Conservation (phyloP, 495 filamentous ascomycete genomes). For the Penicillium diatomitis region DNA sequence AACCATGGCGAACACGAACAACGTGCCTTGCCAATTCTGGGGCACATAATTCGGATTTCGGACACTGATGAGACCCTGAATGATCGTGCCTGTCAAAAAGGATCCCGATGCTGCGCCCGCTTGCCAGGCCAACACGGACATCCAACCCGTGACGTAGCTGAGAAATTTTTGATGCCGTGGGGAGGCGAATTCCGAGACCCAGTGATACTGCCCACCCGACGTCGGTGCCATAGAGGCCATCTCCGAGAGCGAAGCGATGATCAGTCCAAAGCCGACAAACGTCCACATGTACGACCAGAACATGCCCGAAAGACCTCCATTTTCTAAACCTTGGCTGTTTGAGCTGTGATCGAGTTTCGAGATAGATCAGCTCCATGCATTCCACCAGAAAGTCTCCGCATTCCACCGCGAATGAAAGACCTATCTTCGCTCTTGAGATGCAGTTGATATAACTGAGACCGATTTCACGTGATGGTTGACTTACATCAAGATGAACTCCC, state of each 20-base stretch:
- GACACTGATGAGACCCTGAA: conserved; percentile 33
- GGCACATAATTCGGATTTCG: conserved; percentile 27
- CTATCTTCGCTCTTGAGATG: too few relatives aligned
- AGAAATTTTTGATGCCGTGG: conserved; percentile 31
- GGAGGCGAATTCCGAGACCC: conserved; percentile 41
- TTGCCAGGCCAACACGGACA: conserved; percentile 34
- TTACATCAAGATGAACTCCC: conserved; percentile 21
- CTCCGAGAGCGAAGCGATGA: conserved; percentile 28
- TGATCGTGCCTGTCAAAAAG: conserved; percentile 37
- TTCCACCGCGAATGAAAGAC: too few relatives aligned
- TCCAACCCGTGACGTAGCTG: conserved; percentile 43
- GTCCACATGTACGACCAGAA: conserved; percentile 28
- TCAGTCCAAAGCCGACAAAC: conserved; percentile 25
- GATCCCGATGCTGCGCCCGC: conserved; percentile 27
- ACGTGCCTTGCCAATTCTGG: conserved; percentile 33
- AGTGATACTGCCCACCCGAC: conserved; percentile 39
- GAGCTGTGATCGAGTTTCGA: conserved; percentile 1
- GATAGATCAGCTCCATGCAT: too few relatives aligned
- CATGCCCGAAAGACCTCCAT: conserved; percentile 15
- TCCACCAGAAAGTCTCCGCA: too few relatives aligned
- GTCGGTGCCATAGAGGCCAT: conserved; percentile 31
- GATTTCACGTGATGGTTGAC: neutral
- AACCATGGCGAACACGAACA: conserved; percentile 36
- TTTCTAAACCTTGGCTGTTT: conserved; percentile 8
- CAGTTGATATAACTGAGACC: too few relatives aligned